Conservation (phyloP, 805 yeast species). For the Schwanniomyces polymorphus region DNA sequence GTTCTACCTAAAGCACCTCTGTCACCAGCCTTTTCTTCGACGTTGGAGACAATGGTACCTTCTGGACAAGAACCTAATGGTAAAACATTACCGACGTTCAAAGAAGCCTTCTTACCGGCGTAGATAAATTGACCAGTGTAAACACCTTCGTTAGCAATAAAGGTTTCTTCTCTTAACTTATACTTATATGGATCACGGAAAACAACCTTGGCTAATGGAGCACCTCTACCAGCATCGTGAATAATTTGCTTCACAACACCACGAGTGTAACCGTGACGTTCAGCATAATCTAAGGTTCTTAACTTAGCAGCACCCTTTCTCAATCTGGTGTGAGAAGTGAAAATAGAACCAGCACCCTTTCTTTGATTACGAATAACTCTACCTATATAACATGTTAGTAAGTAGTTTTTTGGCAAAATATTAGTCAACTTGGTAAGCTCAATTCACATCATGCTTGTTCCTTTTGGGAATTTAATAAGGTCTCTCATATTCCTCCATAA, state of each 20-base stretch:
- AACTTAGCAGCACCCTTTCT: slow-evolving; percentile 99
- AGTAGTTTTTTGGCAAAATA: neutral
- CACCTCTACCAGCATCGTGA: slow-evolving; percentile 99
- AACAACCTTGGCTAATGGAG: slow-evolving; percentile 98
- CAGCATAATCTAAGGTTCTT: slow-evolving; percentile 98
- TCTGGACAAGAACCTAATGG: slow-evolving; percentile 98
- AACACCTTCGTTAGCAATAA: slow-evolving; percentile 99
- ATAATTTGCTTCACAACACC: slow-evolving; percentile 98
- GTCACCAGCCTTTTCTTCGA: slow-evolving; percentile 98
- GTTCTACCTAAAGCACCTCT: slow-evolving; percentile 99
- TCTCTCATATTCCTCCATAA: no score
- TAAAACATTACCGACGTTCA: slow-evolving; percentile 94
- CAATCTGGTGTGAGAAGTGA: slow-evolving; percentile 99
- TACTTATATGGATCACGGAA: slow-evolving; percentile 99
- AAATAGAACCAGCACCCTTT: slow-evolving; percentile 99
- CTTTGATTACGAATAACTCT: slow-evolving; percentile 99
- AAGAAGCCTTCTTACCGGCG: slow-evolving; percentile 98
- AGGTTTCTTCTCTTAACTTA: slow-evolving; percentile 97
- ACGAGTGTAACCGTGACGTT: slow-evolving; percentile 99
- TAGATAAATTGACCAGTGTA: slow-evolving; percentile 99
- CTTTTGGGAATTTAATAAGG: neutral
- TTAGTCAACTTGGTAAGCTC: slow-evolving; percentile 4
- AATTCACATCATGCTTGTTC: neutral
- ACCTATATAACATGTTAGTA: slow-evolving; percentile 50
- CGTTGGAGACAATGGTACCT: slow-evolving; percentile 98